Percentiles rank a stretch among this genome's conserved stretches.
These are phyloP conservation scores for Aspergillus baeticus DNA, from an alignment of 495 filamentous ascomycete species.

Conservation along the genomic window DNA sequence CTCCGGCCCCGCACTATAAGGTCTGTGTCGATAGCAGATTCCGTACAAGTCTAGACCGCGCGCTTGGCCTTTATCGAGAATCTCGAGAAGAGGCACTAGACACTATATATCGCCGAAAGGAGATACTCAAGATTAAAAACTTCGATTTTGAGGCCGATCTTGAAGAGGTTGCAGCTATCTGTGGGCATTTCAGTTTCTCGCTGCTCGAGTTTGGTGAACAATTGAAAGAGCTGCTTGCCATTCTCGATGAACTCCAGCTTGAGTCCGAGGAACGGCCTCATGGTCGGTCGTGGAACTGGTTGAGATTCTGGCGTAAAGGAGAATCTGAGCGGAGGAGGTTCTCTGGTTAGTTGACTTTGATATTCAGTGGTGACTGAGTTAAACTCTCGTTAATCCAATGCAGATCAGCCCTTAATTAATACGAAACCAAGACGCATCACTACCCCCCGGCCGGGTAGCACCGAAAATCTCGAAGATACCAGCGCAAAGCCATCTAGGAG, in stretches of 20 bases:
- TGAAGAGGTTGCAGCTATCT: constrained; percentile 93
- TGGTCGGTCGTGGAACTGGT: constrained; percentile 78
- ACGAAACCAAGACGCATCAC: neutral
- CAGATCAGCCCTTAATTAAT: constrained; percentile 10
- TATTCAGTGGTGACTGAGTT: neutral
- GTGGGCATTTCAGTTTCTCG: constrained; percentile 91
- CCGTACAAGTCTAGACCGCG: constrained; percentile 71
- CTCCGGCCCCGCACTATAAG: constrained; percentile 56
- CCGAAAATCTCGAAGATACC: neutral
- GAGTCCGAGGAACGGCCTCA: constrained; percentile 55
- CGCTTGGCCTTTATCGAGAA: constrained; percentile 71
- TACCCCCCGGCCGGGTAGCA: neutral
- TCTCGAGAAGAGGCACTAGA: constrained; percentile 73
- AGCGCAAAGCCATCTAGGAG: constrained; percentile 25
- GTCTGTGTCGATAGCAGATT: constrained; percentile 79
- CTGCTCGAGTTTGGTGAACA: constrained; percentile 87
- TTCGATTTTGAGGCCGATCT: constrained; percentile 85
- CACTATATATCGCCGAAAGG: constrained; percentile 73
- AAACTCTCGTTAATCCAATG: neutral
- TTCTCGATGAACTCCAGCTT: constrained; percentile 79
- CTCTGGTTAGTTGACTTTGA: constrained; percentile 16
- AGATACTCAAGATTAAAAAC: constrained; percentile 60
- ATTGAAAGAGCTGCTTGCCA: constrained; percentile 75
- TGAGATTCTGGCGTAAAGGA: constrained; percentile 68
- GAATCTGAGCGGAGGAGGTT: constrained; percentile 16